phyloP scores from a whole-genome alignment of 139 green algal genomes.

The Auxenochlorella pyrenoidosa region DNA sequence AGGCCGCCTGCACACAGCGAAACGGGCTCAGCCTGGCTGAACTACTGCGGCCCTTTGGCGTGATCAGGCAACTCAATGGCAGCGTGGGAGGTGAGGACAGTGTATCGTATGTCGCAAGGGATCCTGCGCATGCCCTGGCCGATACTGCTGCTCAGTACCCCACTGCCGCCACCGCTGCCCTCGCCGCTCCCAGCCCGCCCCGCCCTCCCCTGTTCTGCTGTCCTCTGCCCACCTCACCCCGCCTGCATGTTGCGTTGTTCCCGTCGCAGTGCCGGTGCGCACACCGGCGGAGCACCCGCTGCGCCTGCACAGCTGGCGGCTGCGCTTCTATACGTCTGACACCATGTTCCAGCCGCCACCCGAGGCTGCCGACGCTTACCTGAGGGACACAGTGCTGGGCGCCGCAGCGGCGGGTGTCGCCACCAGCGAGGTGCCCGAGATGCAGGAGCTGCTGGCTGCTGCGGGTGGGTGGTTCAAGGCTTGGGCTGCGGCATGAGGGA shows the following conservation, averaged over 20 bases:
- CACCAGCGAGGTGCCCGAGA: background rate
- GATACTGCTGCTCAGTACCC: background rate
- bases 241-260: background rate
- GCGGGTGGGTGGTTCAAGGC: background rate
- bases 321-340: conserved; percentile 70
- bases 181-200: background rate
- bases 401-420: conserved; percentile 25
- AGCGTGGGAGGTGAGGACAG: conserved; percentile 26
- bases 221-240: background rate
- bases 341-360: conserved; percentile 72
- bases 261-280: conserved; percentile 59
- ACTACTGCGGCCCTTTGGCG: conserved; percentile 75
- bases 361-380: conserved; percentile 75
- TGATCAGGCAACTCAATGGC: conserved; percentile 80
- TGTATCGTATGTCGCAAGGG: no score
- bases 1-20: conserved; percentile 27
- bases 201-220: background rate
- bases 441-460: conserved; percentile 18
- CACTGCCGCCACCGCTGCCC: background rate
- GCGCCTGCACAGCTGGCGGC: conserved; percentile 76
- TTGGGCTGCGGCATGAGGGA: background rate
- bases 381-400: conserved; percentile 61
- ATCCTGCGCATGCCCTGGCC: background rate
- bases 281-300: conserved; percentile 77
- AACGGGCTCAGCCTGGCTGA: conserved; percentile 83